Conservation (phyloP, 2,329 filamentous ascomycete species). For the Dryadomyces sulphureus region DNA sequence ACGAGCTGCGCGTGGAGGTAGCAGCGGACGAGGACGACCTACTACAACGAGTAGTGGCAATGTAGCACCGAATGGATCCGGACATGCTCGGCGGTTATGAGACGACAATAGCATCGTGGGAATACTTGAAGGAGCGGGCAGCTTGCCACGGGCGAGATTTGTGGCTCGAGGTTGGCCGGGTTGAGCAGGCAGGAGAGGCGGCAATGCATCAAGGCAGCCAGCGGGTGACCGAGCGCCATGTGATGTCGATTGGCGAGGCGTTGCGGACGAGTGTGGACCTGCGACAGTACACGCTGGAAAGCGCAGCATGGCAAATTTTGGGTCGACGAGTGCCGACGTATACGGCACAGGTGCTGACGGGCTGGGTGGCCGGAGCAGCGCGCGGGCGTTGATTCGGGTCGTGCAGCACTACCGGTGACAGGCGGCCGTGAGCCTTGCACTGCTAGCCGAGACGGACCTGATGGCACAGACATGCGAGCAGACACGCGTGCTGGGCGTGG, state of each 20-base stretch:
- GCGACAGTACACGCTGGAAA: constrained; percentile 91
- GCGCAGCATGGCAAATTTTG: constrained; percentile 81
- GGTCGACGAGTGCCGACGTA: constrained; percentile 84
- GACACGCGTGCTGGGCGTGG: constrained; percentile 78
- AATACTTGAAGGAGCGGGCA: constrained; percentile 84
- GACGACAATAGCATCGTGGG: constrained; percentile 87
- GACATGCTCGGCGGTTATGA: constrained; percentile 93
- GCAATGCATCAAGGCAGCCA: constrained; percentile 41
- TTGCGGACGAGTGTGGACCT: constrained; percentile 89
- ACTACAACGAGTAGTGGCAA: constrained; percentile 71
- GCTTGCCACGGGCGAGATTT: constrained; percentile 76
- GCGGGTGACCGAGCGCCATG: constrained; percentile 83
- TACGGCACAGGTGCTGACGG: constrained; percentile 60
- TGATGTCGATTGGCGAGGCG: constrained; percentile 94
- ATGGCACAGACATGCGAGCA: constrained; percentile 86
- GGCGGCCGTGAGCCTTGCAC: constrained; percentile 72
- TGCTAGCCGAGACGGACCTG: constrained; percentile 80
- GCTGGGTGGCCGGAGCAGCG: constrained; percentile 60
- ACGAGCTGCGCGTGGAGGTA: constrained; percentile 50
- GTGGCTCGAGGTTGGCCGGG: constrained; percentile 79
- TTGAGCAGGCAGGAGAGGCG: constrained; percentile 22
- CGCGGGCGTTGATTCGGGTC: constrained; percentile 57
- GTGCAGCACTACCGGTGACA: constrained; percentile 64
- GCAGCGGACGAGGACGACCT: constrained; percentile 76
- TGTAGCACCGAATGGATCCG: constrained; percentile 72